phyloP scores from a whole-genome alignment of 208 protist genomes.

The Leishmania major region DNA sequence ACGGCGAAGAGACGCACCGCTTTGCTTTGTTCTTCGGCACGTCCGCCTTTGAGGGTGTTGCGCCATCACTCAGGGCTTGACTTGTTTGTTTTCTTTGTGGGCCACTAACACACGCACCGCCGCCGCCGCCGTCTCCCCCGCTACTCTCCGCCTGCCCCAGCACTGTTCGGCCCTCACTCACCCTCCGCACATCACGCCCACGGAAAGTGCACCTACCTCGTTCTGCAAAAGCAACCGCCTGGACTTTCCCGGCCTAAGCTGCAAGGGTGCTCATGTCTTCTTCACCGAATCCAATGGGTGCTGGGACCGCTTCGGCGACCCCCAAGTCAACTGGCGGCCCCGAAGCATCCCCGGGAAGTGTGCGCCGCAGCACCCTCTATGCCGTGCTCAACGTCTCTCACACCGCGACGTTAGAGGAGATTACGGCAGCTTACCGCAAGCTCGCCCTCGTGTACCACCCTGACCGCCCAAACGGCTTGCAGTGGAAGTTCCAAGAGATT shows the following conservation, averaged over 20 bases:
- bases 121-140: background rate
- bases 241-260: background rate
- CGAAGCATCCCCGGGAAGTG: background rate
- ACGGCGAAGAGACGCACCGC: background rate
- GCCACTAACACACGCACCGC: background rate
- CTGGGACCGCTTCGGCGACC: background rate
- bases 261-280: slow-evolving; percentile 6
- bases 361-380: slow-evolving; percentile 53
- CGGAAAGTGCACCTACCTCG: background rate
- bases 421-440: slow-evolving; percentile 83
- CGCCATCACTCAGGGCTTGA: background rate
- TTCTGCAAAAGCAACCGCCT: background rate
- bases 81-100: background rate
- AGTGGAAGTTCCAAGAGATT: slow-evolving; percentile 83
- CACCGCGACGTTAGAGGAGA: slow-evolving; percentile 73
- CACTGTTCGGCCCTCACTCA: background rate
- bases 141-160: background rate
- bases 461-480: slow-evolving; percentile 72
- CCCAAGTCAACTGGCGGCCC: background rate
- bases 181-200: background rate
- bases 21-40: background rate
- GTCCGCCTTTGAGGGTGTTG: background rate
- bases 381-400: slow-evolving; percentile 65
- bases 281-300: background rate
- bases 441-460: slow-evolving; percentile 84